Evolutionary conservation across 169 alveolate genomes (phyloP).

Genomic region (Eimeria tenella): DNA sequence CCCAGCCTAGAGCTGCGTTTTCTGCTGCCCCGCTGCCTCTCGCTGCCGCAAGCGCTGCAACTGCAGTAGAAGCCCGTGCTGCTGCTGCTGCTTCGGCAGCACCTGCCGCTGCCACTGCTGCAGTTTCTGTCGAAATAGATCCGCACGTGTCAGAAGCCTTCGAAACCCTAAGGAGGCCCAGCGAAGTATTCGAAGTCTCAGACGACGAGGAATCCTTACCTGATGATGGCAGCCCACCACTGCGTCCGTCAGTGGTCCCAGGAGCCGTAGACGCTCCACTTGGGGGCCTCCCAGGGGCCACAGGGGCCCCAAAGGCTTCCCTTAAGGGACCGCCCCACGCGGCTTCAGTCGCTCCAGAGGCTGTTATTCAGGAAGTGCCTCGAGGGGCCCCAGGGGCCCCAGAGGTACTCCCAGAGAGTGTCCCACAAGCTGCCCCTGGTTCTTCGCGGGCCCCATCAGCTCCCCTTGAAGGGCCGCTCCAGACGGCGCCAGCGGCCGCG

Average conservation of each 20-base stretch:
- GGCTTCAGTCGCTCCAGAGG: neutral
- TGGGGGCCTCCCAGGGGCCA: neutral
- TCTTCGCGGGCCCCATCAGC: neutral
- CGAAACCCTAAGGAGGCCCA: conserved; percentile 41
- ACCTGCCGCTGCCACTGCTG: neutral
- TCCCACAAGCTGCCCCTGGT: neutral
- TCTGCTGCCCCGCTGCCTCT: neutral
- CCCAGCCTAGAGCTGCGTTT: neutral
- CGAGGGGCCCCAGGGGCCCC: neutral
- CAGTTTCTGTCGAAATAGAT: neutral
- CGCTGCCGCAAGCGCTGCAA: neutral
- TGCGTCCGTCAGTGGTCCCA: neutral
- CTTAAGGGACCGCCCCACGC: neutral
- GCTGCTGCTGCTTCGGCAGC: neutral
- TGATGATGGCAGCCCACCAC: neutral
- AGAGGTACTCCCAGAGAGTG: neutral
- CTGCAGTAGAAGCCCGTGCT: neutral
- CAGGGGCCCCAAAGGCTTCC: neutral
- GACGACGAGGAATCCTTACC: neutral
- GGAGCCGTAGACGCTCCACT: neutral
- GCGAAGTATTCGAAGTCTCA: neutral
- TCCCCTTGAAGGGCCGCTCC: neutral
- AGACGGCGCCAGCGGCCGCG: neutral
- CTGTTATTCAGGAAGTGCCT: neutral
- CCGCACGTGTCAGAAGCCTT: conserved; percentile 19